Evolutionary conservation across 257 asterid genomes (phyloP).

Genomic region (Forsythia suspensa): DNA sequence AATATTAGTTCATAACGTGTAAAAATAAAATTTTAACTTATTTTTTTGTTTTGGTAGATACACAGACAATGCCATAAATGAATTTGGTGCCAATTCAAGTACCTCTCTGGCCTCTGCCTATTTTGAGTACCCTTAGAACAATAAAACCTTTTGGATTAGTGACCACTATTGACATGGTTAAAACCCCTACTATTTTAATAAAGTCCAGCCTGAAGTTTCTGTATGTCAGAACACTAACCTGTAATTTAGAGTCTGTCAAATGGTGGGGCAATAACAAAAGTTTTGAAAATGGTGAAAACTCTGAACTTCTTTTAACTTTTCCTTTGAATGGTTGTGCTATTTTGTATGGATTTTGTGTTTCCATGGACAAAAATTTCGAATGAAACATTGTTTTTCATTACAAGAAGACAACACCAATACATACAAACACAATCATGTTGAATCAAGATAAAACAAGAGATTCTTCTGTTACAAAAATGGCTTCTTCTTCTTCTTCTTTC

Average conservation of each 20-base stretch:
- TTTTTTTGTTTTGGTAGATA: too few species aligned
- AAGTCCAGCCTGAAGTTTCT: conserved; percentile 42
- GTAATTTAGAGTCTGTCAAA: conserved; percentile 36
- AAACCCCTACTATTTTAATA: conserved; percentile 34
- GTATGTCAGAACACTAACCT: conserved; percentile 42
- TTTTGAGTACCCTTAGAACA: conserved; percentile 13
- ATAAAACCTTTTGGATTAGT: not conserved
- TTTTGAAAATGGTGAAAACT: conserved; percentile 40
- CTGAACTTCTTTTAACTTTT: conserved; percentile 45
- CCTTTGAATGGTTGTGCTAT: conserved; percentile 29
- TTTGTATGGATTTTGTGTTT: conserved; percentile 35
- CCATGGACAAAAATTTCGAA: conserved; percentile 66
- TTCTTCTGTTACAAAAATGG: conserved; percentile 23
- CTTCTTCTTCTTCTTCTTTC: conserved; percentile 37
- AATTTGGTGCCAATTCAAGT: not conserved
- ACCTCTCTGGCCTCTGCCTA: conserved; percentile 25
- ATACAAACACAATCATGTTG: conserved; percentile 52
- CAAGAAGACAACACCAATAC: conserved; percentile 55
- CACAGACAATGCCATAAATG: not conserved
- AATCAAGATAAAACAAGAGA: conserved; percentile 30
- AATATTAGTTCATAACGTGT: too few species aligned
- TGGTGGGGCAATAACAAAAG: conserved; percentile 29
- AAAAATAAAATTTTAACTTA: too few species aligned
- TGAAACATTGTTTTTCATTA: conserved; percentile 38
- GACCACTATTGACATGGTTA: too few species aligned